Percentiles rank a stretch among this genome's conserved stretches.
Evolutionary conservation across 2,329 filamentous ascomycete species (phyloP).

Genomic region (Penicillium sumatraense): DNA sequence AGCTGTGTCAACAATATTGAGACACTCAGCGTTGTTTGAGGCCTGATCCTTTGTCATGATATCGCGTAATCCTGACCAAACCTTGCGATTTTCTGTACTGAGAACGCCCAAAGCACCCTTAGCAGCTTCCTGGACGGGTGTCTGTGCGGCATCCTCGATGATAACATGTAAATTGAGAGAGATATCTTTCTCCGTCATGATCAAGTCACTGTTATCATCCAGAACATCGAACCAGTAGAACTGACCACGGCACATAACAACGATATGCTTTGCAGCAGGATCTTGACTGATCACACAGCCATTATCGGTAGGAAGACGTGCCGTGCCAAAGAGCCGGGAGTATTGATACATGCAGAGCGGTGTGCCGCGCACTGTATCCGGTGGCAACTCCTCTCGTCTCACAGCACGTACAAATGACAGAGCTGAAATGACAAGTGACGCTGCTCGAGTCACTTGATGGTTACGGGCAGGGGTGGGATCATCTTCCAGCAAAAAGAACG

Average conservation of each 20-base stretch:
- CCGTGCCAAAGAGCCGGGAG: slow-evolving; percentile 91
- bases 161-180: slow-evolving; percentile 90
- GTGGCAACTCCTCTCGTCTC: slow-evolving; percentile 86
- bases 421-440: slow-evolving; percentile 87
- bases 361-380: slow-evolving; percentile 80
- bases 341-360: slow-evolving; percentile 99
- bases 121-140: slow-evolving; percentile 90
- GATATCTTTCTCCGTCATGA: slow-evolving; percentile 96
- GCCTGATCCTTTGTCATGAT: slow-evolving; percentile 82
- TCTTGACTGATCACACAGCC: slow-evolving; percentile 97
- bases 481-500: slow-evolving; percentile 96
- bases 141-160: slow-evolving; percentile 85
- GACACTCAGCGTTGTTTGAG: slow-evolving; percentile 93
- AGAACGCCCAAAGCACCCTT: slow-evolving; percentile 91
- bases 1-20: slow-evolving; percentile 94
- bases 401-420: slow-evolving; percentile 92
- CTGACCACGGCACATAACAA: slow-evolving; percentile 91
- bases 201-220: slow-evolving; percentile 90
- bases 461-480: slow-evolving; percentile 95
- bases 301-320: slow-evolving; percentile 88
- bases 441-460: slow-evolving; percentile 93
- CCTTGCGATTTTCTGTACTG: slow-evolving; percentile 94
- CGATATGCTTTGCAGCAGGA: slow-evolving; percentile 87
- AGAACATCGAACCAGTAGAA: slow-evolving; percentile 99
- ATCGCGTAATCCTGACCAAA: slow-evolving; percentile 90